Evolutionary conservation across 1,284 basidiomycete genomes (phyloP).

Genomic region (Heterobasidion irregulare): DNA sequence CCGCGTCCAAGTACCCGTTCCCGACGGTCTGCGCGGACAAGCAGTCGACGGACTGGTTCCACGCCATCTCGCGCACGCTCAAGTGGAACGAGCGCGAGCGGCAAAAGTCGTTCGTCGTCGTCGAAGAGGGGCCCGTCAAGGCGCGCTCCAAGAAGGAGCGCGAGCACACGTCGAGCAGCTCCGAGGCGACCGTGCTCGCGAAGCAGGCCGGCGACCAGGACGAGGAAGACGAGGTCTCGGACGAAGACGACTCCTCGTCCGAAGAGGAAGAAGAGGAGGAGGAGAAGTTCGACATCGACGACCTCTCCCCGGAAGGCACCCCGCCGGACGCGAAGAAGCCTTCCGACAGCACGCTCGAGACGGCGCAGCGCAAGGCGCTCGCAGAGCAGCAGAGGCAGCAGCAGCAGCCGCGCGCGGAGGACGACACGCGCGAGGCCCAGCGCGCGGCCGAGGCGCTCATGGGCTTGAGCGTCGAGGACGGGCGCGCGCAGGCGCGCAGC

Average conservation of each 20-base stretch:
- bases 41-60: conserved; percentile 98
- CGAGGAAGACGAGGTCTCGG: conserved; percentile 42
- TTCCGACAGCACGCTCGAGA: conserved; percentile 10
- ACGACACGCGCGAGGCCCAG: conserved; percentile 10
- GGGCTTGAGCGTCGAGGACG: conserved; percentile 17
- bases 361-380: conserved; percentile 23
- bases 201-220: conserved; percentile 36
- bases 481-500: conserved; percentile 26
- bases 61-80: conserved; percentile 89
- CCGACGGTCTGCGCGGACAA: conserved; percentile 98
- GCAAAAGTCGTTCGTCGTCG: conserved; percentile 96
- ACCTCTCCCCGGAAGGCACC: conserved; percentile 45
- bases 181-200: background rate
- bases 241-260: conserved; percentile 16
- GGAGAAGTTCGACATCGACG: conserved; percentile 87
- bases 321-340: background rate
- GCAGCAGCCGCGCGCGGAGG: background rate
- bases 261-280: conserved; percentile 48
- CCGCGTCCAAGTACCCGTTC: conserved; percentile 96
- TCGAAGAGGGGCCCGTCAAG: conserved; percentile 71
- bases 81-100: conserved; percentile 98
- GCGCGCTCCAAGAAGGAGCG: conserved; percentile 16
- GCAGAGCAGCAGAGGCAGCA: conserved; percentile 10
- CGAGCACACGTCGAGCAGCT: background rate
- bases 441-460: conserved; percentile 12